Evolutionary conservation across 768 basidiomycete genomes (phyloP).

Genomic region (Boletellus ananas): DNA sequence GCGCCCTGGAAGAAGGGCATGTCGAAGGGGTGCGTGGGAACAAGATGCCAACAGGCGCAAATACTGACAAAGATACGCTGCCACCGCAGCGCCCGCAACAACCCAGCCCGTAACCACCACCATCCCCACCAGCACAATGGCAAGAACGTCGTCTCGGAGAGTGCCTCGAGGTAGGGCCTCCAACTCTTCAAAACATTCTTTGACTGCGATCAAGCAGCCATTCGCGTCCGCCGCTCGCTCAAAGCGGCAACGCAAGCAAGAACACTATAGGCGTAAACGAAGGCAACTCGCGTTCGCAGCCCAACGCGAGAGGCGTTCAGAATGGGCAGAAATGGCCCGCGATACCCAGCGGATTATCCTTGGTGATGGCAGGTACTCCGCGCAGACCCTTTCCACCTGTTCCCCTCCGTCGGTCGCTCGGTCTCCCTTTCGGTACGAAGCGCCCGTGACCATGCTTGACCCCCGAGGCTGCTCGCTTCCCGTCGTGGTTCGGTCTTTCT

Average conservation of each 20-base stretch:
- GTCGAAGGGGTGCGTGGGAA: background rate
- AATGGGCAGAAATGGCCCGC: constrained; percentile 32
- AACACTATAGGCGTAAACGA: constrained; percentile 18
- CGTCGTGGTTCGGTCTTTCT: constrained; percentile 12
- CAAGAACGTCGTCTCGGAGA: constrained; percentile 19
- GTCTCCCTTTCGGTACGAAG: constrained; percentile 18
- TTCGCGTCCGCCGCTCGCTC: constrained; percentile 7
- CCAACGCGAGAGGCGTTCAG: constrained; percentile 24
- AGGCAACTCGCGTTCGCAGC: constrained; percentile 19
- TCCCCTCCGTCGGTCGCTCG: constrained; percentile 1
- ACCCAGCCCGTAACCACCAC: constrained; percentile 1
- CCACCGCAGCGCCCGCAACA: background rate
- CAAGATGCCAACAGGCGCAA: background rate
- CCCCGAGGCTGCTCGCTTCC: constrained; percentile 1
- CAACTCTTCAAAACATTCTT: constrained; percentile 19
- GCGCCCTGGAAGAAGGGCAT: constrained; percentile 28
- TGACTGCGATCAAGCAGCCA: constrained; percentile 26
- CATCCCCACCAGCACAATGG: constrained; percentile 13
- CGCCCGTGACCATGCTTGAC: constrained; percentile 1
- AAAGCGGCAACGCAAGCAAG: constrained; percentile 22
- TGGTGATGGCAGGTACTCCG: constrained; percentile 40
- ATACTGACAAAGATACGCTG: background rate
- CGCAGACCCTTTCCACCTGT: constrained; percentile 21
- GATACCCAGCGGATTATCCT: constrained; percentile 38
- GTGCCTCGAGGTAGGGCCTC: constrained; percentile 27